phyloP scores from a whole-genome alignment of 2,329 filamentous ascomycete species.

The Pestalotiopsis sp. region DNA sequence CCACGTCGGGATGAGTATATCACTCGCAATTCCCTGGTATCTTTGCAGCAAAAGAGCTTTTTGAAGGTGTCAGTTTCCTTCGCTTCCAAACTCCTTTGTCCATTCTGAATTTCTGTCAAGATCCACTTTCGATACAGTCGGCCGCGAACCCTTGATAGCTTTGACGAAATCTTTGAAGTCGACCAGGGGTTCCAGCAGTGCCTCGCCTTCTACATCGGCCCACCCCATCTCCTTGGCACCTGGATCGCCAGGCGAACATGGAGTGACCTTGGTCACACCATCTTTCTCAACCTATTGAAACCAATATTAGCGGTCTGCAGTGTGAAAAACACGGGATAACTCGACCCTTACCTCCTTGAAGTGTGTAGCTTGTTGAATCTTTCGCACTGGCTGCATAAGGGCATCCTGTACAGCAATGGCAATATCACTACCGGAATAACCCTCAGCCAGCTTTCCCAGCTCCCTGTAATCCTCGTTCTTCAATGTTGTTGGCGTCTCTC shows the following conservation, averaged over 20 bases:
- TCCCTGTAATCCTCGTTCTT: conserved; percentile 75
- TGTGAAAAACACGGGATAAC: background rate
- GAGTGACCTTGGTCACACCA: conserved; percentile 69
- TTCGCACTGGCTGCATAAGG: conserved; percentile 94
- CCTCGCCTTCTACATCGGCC: conserved; percentile 81
- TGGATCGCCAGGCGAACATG: conserved; percentile 87
- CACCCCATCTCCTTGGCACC: conserved; percentile 92
- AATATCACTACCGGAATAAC: conserved; percentile 96
- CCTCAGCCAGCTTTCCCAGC: conserved; percentile 80
- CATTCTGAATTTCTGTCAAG: conserved; percentile 83
- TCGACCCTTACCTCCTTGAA: conserved; percentile 76
- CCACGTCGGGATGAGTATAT: conserved; percentile 34
- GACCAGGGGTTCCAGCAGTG: conserved; percentile 83
- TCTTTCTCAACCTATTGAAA: conserved; percentile 66
- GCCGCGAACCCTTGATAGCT: conserved; percentile 83
- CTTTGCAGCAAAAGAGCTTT: background rate
- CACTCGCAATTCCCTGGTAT: conserved; percentile 56
- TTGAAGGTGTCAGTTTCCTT: conserved; percentile 58
- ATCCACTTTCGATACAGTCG: conserved; percentile 88
- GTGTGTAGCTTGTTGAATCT: conserved; percentile 96
- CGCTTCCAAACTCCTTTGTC: conserved; percentile 95
- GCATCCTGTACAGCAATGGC: conserved; percentile 93
- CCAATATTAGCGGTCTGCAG: background rate
- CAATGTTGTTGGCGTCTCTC: conserved; percentile 85
- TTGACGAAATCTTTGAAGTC: conserved; percentile 90